phyloP scores from a whole-genome alignment of 306 rosid genomes.

The Begonia peltatifolia region DNA sequence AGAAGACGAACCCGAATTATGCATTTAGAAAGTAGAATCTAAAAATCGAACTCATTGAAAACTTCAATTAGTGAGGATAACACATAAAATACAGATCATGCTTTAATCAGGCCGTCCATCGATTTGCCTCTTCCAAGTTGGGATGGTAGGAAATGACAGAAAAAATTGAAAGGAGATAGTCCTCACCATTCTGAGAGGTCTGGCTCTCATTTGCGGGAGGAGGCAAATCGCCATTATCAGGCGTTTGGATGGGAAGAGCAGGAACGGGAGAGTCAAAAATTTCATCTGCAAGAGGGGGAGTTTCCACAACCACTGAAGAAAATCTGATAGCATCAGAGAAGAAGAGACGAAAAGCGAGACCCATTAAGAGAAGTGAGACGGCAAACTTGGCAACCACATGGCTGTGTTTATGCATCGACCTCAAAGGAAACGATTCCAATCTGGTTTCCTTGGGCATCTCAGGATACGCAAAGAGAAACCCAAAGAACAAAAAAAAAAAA shows the following conservation, averaged over 20 bases:
- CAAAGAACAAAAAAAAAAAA: not conserved
- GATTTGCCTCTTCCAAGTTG: too few species aligned
- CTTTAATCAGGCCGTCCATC: too few species aligned
- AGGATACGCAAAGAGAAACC: not conserved
- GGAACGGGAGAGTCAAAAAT: constrained; percentile 3
- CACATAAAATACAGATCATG: not conserved
- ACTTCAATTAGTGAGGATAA: not conserved
- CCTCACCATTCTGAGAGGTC: not conserved
- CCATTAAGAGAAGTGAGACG: constrained; percentile 20
- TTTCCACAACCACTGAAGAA: constrained; percentile 10
- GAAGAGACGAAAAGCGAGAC: constrained; percentile 26
- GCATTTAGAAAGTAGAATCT: too few species aligned
- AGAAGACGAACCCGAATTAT: too few species aligned
- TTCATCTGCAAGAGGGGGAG: constrained; percentile 11
- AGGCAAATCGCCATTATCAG: not conserved
- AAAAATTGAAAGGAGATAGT: not conserved
- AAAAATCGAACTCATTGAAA: not conserved
- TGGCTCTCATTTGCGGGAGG: not conserved
- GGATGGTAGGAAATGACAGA: not conserved
- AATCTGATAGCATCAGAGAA: constrained; percentile 17
- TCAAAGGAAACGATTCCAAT: constrained; percentile 15
- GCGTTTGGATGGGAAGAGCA: constrained; percentile 1
- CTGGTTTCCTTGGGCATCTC: constrained; percentile 23
- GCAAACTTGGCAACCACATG: constrained; percentile 19
- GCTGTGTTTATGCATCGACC: constrained; percentile 12